Percentiles rank a stretch among this genome's conserved stretches.
These are phyloP conservation scores for Raffaelea arxii DNA, from an alignment of 2,329 filamentous ascomycete genomes.

Conservation along the genomic window DNA sequence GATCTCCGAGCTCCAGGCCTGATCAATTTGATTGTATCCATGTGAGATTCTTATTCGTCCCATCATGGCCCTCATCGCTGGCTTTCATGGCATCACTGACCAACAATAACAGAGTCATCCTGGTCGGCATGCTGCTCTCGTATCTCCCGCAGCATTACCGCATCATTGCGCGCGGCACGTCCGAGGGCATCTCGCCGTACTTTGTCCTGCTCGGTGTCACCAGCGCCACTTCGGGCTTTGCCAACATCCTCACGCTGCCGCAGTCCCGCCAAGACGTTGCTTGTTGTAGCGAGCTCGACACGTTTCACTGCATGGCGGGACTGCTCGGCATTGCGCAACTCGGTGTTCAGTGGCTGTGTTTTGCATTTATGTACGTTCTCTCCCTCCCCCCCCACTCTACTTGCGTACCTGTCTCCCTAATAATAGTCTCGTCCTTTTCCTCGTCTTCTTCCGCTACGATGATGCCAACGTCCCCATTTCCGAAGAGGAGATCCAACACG, in stretches of 20 bases:
- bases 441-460: conserved; percentile 79
- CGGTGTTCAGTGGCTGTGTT: conserved; percentile 84
- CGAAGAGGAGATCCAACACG: conserved; percentile 34
- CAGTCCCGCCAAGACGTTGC: conserved; percentile 71
- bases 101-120: conserved; percentile 47
- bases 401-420: not conserved
- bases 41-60: conserved; percentile 28
- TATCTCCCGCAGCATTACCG: conserved; percentile 93
- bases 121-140: conserved; percentile 80
- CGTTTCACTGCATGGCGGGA: conserved; percentile 75
- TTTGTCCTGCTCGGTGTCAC: conserved; percentile 92
- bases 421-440: conserved; percentile 89
- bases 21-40: conserved; percentile 45
- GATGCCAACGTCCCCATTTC: conserved; percentile 37
- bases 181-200: conserved; percentile 90
- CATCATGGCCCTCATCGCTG: not conserved
- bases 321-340: conserved; percentile 85
- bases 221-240: conserved; percentile 78
- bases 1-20: conserved; percentile 42
- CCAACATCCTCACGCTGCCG: conserved; percentile 85
- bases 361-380: conserved; percentile 70
- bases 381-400: not conserved
- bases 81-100: not conserved
- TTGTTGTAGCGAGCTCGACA: conserved; percentile 75
- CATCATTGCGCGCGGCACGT: conserved; percentile 76